A percentile compares a stretch with the other conserved stretches of the same genome.
Conservation (phyloP, 129 eudicot species). For the Pittosporum tobira region DNA sequence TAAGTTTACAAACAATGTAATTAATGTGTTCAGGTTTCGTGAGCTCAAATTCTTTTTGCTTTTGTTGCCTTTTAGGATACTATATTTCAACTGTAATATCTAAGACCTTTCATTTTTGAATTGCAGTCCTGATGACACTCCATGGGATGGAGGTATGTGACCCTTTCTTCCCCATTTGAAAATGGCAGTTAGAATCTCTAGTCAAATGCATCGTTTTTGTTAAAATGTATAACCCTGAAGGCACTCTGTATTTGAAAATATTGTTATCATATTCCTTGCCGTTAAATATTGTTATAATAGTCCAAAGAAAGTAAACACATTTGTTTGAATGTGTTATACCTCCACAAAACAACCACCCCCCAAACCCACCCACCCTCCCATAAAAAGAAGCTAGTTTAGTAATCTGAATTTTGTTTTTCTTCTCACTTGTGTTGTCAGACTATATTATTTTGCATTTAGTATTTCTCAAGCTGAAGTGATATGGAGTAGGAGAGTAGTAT, state of each 20-base stretch:
- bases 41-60: no score
- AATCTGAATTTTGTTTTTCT: no score
- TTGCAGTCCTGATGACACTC: no score
- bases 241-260: not conserved
- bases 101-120: slow-evolving; percentile 2
- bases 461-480: no score
- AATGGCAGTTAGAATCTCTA: not conserved
- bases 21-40: not conserved
- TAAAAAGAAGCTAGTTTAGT: no score
- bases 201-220: not conserved
- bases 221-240: not conserved
- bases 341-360: no score
- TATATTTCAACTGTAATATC: not conserved
- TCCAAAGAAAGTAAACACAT: not conserved
- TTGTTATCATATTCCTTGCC: not conserved
- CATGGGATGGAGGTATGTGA: slow-evolving; percentile 55
- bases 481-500: no score
- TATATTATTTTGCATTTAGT: no score
- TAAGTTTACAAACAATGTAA: not conserved
- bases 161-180: no score
- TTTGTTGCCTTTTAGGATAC: not conserved
- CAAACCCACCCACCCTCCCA: no score
- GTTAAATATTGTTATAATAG: not conserved
- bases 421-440: not conserved
- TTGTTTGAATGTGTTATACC: not conserved